These are phyloP conservation scores for Neurospora sp. DNA, from an alignment of 495 filamentous ascomycete genomes.

Conservation along the genomic window DNA sequence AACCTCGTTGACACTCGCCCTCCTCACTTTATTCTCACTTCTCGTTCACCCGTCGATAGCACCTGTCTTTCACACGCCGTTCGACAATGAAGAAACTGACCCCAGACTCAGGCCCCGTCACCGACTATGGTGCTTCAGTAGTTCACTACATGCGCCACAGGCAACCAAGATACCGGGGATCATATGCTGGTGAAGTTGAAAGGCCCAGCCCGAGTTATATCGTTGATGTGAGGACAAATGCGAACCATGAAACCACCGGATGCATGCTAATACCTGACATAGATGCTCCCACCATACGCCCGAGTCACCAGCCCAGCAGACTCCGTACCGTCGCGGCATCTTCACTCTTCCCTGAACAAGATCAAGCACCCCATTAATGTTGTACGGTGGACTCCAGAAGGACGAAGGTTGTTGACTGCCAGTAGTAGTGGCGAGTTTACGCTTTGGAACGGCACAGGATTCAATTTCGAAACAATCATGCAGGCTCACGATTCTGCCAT, in stretches of 20 bases:
- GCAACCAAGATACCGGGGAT: conserved; percentile 61
- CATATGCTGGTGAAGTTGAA: conserved; percentile 60
- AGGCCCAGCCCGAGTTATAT: conserved; percentile 80
- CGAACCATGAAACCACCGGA: neutral
- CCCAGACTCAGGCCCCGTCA: conserved; percentile 57
- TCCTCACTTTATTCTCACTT: neutral
- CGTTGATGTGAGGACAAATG: conserved; percentile 58
- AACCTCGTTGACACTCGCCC: neutral
- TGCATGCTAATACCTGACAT: conserved; percentile 16
- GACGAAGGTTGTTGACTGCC: conserved; percentile 78
- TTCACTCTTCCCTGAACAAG: conserved; percentile 95
- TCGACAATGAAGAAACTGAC: conserved; percentile 15
- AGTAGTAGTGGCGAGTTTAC: conserved; percentile 97
- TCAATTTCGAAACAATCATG: conserved; percentile 99
- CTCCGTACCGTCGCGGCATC: conserved; percentile 75
- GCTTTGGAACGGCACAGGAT: conserved; percentile 95
- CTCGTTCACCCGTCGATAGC: neutral
- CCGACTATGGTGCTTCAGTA: conserved; percentile 89
- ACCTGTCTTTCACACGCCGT: neutral
- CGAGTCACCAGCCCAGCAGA: conserved; percentile 62
- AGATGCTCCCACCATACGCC: conserved; percentile 84
- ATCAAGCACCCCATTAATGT: conserved; percentile 95
- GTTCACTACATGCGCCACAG: conserved; percentile 89
- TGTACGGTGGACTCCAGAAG: conserved; percentile 97
- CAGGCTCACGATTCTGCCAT: conserved; percentile 94